Conservation (phyloP, 192 early-diverging fungal species). For the Entomortierella parvispora region DNA sequence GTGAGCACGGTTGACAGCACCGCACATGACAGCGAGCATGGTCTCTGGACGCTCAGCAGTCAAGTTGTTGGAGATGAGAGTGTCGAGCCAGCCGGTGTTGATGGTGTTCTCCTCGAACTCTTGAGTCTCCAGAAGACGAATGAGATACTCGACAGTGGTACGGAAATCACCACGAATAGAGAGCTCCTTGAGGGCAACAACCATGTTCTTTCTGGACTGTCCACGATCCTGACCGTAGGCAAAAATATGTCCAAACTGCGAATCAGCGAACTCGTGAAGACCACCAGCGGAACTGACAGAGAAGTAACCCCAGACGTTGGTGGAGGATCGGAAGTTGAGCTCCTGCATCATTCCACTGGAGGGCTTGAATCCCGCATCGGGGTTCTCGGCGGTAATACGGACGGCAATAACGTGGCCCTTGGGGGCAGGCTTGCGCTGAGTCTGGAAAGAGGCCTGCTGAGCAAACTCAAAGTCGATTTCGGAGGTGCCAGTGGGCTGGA, state of each 20-base stretch:
- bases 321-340: slow-evolving; percentile 95
- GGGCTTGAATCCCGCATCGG: slow-evolving; percentile 99
- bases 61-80: slow-evolving; percentile 88
- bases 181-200: slow-evolving; percentile 97
- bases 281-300: slow-evolving; percentile 94
- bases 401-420: slow-evolving; percentile 99
- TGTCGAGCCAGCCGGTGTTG: slow-evolving; percentile 97
- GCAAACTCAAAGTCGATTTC: slow-evolving; percentile 95
- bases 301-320: slow-evolving; percentile 99
- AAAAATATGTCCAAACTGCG: slow-evolving; percentile 99
- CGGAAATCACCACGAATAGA: slow-evolving; percentile 99
- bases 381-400: slow-evolving; percentile 99
- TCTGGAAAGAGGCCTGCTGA: slow-evolving; percentile 77
- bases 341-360: slow-evolving; percentile 96
- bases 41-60: slow-evolving; percentile 92
- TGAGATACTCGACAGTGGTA: slow-evolving; percentile 97
- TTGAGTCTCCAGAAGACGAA: slow-evolving; percentile 90
- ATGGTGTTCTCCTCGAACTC: slow-evolving; percentile 91
- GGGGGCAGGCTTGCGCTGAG: slow-evolving; percentile 91
- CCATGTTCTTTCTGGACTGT: slow-evolving; percentile 94
- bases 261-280: slow-evolving; percentile 99
- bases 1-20: slow-evolving; percentile 90
- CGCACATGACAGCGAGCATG: slow-evolving; percentile 91
- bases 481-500: slow-evolving; percentile 85
- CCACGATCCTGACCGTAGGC: slow-evolving; percentile 95